Evolutionary conservation across 139 green algal species (phyloP).

Genomic region (Closterium sp.): DNA sequence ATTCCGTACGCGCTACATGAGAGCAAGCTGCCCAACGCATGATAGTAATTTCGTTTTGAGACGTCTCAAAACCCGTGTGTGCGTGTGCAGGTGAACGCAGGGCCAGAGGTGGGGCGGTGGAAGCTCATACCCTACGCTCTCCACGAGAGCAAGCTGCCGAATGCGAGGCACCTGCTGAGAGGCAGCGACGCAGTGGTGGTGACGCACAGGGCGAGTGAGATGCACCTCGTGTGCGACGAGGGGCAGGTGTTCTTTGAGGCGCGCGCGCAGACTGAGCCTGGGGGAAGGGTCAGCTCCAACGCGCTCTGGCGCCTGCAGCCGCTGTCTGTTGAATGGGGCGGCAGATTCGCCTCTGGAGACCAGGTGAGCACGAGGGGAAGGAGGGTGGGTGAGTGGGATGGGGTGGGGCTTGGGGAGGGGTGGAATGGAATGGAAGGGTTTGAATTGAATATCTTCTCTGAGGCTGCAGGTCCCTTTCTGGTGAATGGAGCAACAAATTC

Average conservation of each 20-base stretch:
- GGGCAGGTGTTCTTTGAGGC: background rate
- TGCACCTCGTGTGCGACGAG: background rate
- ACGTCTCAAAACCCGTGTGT: background rate
- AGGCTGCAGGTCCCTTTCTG: background rate
- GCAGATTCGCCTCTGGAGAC: background rate
- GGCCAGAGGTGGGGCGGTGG: background rate
- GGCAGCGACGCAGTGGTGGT: constrained; percentile 2
- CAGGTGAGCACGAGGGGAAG: background rate
- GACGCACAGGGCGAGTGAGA: constrained; percentile 10
- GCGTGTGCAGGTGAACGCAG: constrained; percentile 2
- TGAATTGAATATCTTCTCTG: background rate
- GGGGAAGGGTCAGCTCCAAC: background rate
- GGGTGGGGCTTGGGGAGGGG: too few species aligned
- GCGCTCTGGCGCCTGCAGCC: constrained; percentile 8
- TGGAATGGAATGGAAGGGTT: background rate
- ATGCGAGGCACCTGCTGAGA: background rate
- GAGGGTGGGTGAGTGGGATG: background rate
- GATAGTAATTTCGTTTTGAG: too few species aligned
- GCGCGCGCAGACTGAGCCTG: background rate
- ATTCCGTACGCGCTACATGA: background rate
- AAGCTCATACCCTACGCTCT: background rate
- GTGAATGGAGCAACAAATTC: background rate
- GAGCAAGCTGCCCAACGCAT: background rate
- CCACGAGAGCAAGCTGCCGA: background rate
- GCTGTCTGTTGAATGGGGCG: background rate